These are phyloP conservation scores for Thelonectria olida DNA, from an alignment of 2,329 filamentous ascomycete genomes.

Conservation along the genomic window DNA sequence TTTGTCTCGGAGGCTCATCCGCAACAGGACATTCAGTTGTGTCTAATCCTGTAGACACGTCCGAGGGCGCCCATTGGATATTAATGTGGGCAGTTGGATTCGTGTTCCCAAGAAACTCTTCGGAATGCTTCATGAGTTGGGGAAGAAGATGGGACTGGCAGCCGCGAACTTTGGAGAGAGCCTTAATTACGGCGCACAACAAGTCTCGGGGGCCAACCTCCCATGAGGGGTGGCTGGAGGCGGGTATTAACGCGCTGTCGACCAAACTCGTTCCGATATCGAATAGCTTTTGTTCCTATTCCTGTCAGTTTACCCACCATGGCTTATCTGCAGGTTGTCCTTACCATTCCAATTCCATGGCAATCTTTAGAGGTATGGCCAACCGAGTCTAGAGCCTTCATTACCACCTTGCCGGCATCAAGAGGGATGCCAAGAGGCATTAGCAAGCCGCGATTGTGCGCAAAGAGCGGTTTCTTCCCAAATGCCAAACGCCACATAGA, in stretches of 20 bases:
- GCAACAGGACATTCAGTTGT: neutral
- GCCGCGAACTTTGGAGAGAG: conserved; percentile 38
- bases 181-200: conserved; percentile 38
- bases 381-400: conserved; percentile 38
- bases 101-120: conserved; percentile 15
- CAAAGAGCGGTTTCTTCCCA: conserved; percentile 37
- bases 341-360: conserved; percentile 45
- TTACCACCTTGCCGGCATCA: conserved; percentile 43
- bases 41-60: neutral
- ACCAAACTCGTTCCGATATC: conserved; percentile 44
- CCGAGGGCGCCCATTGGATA: conserved; percentile 13
- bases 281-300: conserved; percentile 45
- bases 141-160: conserved; percentile 41
- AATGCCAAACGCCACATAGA: conserved; percentile 45
- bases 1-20: conserved; percentile 22
- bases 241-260: conserved; percentile 37
- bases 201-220: conserved; percentile 42
- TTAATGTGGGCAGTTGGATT: conserved; percentile 28
- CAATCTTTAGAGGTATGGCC: conserved; percentile 42
- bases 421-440: conserved; percentile 37
- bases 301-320: conserved; percentile 8
- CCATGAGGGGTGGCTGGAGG: conserved; percentile 31
- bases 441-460: conserved; percentile 27
- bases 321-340: neutral
- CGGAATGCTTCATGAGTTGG: conserved; percentile 38